Evolutionary conservation across 2,329 filamentous ascomycete genomes (phyloP).

Genomic region (Scedosporium apiospermum): DNA sequence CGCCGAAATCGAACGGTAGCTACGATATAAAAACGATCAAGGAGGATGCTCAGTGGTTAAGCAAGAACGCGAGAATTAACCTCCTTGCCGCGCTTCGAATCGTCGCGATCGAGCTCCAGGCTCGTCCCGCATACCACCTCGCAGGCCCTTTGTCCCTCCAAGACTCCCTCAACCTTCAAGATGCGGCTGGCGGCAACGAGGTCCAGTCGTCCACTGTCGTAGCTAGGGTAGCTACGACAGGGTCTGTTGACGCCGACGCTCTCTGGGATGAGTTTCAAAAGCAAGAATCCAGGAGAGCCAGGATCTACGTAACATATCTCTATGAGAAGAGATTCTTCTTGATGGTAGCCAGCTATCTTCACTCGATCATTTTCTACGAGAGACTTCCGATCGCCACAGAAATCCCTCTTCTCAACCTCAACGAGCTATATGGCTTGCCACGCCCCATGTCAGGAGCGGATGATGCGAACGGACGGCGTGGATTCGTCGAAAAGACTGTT

Average conservation of each 20-base stretch:
- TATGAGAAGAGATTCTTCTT: slow-evolving; percentile 61
- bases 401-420: slow-evolving; percentile 15
- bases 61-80: slow-evolving; percentile 66
- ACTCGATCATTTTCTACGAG: slow-evolving; percentile 35
- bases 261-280: slow-evolving; percentile 52
- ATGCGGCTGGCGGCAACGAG: slow-evolving; percentile 59
- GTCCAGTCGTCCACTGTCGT: slow-evolving; percentile 47
- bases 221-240: slow-evolving; percentile 37
- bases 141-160: slow-evolving; percentile 65
- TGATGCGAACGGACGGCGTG: slow-evolving; percentile 1
- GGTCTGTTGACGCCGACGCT: slow-evolving; percentile 41
- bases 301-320: slow-evolving; percentile 64
- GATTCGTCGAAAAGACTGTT: slow-evolving; percentile 7
- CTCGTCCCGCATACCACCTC: slow-evolving; percentile 63
- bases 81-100: slow-evolving; percentile 75
- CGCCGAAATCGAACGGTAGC: slow-evolving; percentile 54
- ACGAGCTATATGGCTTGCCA: slow-evolving; percentile 20
- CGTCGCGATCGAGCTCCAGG: slow-evolving; percentile 75
- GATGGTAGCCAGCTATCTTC: slow-evolving; percentile 50
- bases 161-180: slow-evolving; percentile 66
- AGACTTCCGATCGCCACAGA: slow-evolving; percentile 24
- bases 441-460: slow-evolving; percentile 7
- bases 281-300: slow-evolving; percentile 49
- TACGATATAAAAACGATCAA: slow-evolving; percentile 75
- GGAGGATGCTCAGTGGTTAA: slow-evolving; percentile 77